Evolutionary conservation across 2,329 filamentous ascomycete genomes (phyloP).

Genomic region (Cyphellophora attinorum): DNA sequence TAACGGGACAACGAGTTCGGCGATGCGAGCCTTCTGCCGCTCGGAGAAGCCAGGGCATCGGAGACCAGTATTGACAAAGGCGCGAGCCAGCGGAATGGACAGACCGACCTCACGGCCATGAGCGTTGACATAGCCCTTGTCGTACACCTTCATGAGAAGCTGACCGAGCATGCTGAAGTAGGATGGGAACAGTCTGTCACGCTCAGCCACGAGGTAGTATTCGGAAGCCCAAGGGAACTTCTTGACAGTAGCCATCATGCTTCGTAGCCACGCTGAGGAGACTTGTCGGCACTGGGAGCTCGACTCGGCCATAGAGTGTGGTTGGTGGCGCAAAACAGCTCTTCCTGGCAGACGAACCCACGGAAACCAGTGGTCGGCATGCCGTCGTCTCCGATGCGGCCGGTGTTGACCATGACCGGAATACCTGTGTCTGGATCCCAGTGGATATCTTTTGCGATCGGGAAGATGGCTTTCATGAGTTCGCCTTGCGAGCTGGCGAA

Average conservation of each 20-base stretch:
- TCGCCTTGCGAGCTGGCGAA: conserved; percentile 36
- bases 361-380: conserved; percentile 40
- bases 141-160: conserved; percentile 53
- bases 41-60: conserved; percentile 34
- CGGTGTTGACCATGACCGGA: conserved; percentile 18
- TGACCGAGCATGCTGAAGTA: conserved; percentile 53
- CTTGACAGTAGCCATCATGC: conserved; percentile 41
- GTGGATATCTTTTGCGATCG: conserved; percentile 38
- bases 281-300: conserved; percentile 39
- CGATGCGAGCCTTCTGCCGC: conserved; percentile 22
- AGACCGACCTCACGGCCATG: conserved; percentile 25
- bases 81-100: conserved; percentile 26
- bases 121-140: conserved; percentile 22
- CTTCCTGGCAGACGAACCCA: conserved; percentile 42
- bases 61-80: conserved; percentile 31
- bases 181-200: conserved; percentile 34
- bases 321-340: conserved; percentile 32
- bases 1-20: conserved; percentile 5
- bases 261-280: conserved; percentile 44
- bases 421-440: conserved; percentile 26
- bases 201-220: conserved; percentile 37
- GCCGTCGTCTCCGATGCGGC: conserved; percentile 26
- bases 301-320: conserved; percentile 40
- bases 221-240: conserved; percentile 44
- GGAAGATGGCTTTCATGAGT: conserved; percentile 43